Evolutionary conservation across 1,139 yeast species (phyloP), one percentile per base, ranked within the genome.

Genomic region (Lodderomyces metapsilosis): DNA sequence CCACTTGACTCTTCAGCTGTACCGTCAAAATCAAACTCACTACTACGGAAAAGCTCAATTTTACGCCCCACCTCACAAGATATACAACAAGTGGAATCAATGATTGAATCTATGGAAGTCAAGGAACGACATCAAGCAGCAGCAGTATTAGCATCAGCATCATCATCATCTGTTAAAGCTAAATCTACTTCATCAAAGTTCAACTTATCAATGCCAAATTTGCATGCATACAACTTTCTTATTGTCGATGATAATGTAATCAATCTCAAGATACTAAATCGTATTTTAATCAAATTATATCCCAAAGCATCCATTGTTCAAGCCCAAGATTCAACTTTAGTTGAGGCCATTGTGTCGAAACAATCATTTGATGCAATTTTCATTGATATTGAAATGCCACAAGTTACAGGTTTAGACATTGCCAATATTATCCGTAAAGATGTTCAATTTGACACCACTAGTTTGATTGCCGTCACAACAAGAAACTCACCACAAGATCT

Each of bases 371-470:
- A 71, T 44, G 50, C 63, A 37, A 61, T 69, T 10, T 72, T 72
- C 46, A 54, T 72, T 38, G 78, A 72, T 48, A 72, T 72, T 37
- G 78, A 72, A 48, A 72, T 72, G 78, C 78, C 78, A 2, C 56
- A 53, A 6, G 54, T 72, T n/a, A 56, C 66, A 20, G 78, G 78
- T 3, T 53, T 67, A n/a, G 71, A 71, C 22, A 57, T 72, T 36
- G 69, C 74, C 11, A 49, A 49, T 30, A 44, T 45, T 24, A 58
- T 71, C 33, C 54, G 76, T 36, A 34, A 46, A 23, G 38, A 48
- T 23, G 3, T 21, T 8, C 43, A 43, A 17, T 52, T 54, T 37
- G 48, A 56, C 23, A 38, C 51, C 5, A 51, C 68, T 44, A 74
- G 71, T 2, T 47, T 72, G 9, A 61, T 72, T 40, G 77, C 77